Evolutionary conservation across 1,284 basidiomycete species (phyloP), one percentile per base, ranked within the genome.

Genomic region (Apiotrichum gracile): DNA sequence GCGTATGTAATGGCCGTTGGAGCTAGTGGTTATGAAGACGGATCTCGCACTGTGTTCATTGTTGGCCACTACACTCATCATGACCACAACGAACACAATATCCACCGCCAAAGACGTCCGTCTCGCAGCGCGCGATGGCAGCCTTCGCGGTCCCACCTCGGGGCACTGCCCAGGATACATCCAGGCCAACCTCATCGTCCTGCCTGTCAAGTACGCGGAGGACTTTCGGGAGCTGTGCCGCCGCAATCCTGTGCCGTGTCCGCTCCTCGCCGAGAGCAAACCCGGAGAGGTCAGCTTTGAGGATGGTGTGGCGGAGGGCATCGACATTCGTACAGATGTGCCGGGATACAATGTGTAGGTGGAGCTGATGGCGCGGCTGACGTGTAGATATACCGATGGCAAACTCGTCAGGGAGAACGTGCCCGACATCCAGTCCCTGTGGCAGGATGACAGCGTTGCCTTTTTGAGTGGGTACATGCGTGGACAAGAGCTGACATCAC

Each of bases 191-290:
- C 52, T 73, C 13, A 43, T 73, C 43, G 54, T 70, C 52, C 41
- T 73, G 8, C 67, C 65, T 2, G 5, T 39, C 10, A 51, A 51
- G 39, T 65, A 68, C 49, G 69, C 67, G 1, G 53, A 44, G 33
- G 68, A 73, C 56, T 73, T 73, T 40, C 57, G 69, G 13, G 35
- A 43, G 2, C 57, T 73, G 5, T 70, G 70, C 43, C 34, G 41
- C 22, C 62, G 65, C 16, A 73, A 73, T 40, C 70, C 70, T 1
- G 65, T 69, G n/a, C 52, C 67, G 7, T 69, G 69, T 43, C 65
- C 65, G 3, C 49, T 71, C 9, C 56, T 72, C 10, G 70, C 62
- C 2, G 68, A 69, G 53, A 67, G 57, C 21, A 41, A 45, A 14
- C 62, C 56, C 0, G 70, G 68, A 4, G 55, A 54, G 27, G 19